Evolutionary conservation across 192 early-diverging fungal species (phyloP).

Genomic region (Piromyces finnis): DNA sequence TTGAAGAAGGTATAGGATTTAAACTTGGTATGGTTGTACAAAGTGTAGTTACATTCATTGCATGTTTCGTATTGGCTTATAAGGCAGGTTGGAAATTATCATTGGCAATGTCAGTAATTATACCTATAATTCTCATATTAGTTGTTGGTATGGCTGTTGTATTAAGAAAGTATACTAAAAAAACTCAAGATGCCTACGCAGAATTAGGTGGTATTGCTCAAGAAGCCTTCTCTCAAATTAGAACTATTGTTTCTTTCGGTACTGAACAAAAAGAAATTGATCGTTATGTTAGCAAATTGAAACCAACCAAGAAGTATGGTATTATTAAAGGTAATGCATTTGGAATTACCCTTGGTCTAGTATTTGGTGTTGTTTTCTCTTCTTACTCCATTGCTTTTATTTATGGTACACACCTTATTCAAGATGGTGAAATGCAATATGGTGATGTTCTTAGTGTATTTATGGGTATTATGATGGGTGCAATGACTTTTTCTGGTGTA

Average conservation of each 20-base stretch:
- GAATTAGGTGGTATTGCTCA: constrained; percentile 70
- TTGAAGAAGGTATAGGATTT: background rate
- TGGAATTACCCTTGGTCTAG: too few relatives aligned
- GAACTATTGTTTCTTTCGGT: constrained; percentile 76
- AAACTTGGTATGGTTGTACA: background rate
- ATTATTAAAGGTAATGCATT: too few relatives aligned
- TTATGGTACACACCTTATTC: constrained; percentile 35
- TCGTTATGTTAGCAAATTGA: constrained; percentile 27
- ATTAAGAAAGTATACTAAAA: constrained; percentile 16
- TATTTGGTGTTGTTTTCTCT: constrained; percentile 2
- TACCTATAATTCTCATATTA: background rate
- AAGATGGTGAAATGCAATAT: constrained; percentile 15
- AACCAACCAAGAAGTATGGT: too few relatives aligned
- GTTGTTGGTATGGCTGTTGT: constrained; percentile 27
- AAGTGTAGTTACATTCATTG: background rate
- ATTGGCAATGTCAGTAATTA: background rate
- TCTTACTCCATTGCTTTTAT: constrained; percentile 19
- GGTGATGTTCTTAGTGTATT: constrained; percentile 61
- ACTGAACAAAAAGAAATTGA: constrained; percentile 48
- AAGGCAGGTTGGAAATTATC: background rate
- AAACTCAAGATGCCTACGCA: constrained; percentile 56
- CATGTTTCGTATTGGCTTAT: background rate
- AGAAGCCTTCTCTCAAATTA: constrained; percentile 63
- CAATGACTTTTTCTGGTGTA: constrained; percentile 49
- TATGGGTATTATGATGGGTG: constrained; percentile 74